Conservation (phyloP, 805 yeast genomes). For the Monosporozyma servazzii region DNA sequence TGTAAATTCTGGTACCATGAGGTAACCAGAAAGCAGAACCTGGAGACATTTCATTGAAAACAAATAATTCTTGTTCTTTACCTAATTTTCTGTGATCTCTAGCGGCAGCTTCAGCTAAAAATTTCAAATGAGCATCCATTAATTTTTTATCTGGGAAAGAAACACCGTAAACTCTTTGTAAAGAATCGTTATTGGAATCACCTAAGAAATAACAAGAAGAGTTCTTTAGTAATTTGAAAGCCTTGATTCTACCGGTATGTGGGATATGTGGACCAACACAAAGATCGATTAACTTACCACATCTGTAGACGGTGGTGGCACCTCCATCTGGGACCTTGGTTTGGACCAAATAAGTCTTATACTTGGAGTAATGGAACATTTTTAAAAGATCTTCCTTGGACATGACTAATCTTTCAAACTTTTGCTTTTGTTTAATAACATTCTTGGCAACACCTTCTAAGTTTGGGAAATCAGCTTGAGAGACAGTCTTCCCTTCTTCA, state of each 20-base stretch:
- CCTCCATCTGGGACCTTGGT: conserved; percentile 94
- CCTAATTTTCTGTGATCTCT: conserved; percentile 97
- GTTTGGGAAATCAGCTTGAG: conserved; percentile 73
- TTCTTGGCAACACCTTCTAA: conserved; percentile 81
- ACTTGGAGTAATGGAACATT: conserved; percentile 94
- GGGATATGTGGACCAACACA: conserved; percentile 98
- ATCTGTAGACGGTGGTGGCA: conserved; percentile 91
- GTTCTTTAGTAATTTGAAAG: conserved; percentile 87
- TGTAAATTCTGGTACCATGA: conserved; percentile 96
- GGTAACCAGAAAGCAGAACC: conserved; percentile 99
- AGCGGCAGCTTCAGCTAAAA: conserved; percentile 89
- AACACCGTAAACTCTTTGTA: conserved; percentile 95
- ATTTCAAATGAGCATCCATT: conserved; percentile 90
- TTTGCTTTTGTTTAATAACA: conserved; percentile 91
- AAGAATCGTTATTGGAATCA: conserved; percentile 83
- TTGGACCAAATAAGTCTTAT: conserved; percentile 78
- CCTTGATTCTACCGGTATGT: conserved; percentile 92
- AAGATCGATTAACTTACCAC: conserved; percentile 94
- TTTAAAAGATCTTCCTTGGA: conserved; percentile 82
- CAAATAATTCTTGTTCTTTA: conserved; percentile 88
- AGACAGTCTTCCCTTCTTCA: conserved; percentile 65
- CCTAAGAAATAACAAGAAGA: conserved; percentile 95
- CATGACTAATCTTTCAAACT: conserved; percentile 86
- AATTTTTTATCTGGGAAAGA: conserved; percentile 97
- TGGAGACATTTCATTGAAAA: conserved; percentile 94